Evolutionary conservation across 2,329 filamentous ascomycete genomes (phyloP).

Genomic region (Neonectria neomacrospora): DNA sequence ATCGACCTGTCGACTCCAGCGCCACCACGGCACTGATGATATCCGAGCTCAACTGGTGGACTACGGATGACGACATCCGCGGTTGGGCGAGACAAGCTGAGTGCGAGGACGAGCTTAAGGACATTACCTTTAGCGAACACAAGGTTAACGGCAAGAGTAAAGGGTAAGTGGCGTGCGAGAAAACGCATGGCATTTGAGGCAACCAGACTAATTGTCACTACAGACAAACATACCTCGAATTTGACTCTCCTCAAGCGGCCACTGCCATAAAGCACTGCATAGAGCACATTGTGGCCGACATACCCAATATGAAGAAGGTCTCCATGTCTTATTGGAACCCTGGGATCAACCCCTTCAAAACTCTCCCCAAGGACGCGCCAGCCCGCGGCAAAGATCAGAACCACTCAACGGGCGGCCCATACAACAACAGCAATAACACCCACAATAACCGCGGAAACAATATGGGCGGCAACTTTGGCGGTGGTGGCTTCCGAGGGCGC

Average conservation of each 20-base stretch:
- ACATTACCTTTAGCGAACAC: constrained; percentile 97
- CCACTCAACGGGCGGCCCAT: constrained; percentile 62
- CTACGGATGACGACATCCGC: constrained; percentile 92
- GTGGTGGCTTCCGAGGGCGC: constrained; percentile 60
- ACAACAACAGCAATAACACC: constrained; percentile 57
- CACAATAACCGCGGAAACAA: constrained; percentile 6
- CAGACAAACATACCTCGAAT: constrained; percentile 85
- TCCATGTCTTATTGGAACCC: constrained; percentile 80
- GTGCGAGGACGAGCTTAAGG: constrained; percentile 86
- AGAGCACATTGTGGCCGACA: constrained; percentile 67
- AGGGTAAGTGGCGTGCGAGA: constrained; percentile 69
- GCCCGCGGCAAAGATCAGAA: constrained; percentile 68
- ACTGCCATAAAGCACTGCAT: constrained; percentile 86
- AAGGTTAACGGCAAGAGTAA: constrained; percentile 99
- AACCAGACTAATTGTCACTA: constrained; percentile 25
- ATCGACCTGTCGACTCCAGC: constrained; percentile 67
- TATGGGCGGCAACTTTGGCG: constrained; percentile 51
- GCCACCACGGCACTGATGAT: constrained; percentile 81
- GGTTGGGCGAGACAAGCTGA: constrained; percentile 84
- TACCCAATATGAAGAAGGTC: constrained; percentile 74
- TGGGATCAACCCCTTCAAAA: constrained; percentile 87
- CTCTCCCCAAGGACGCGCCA: constrained; percentile 87
- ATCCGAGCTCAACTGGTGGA: constrained; percentile 96
- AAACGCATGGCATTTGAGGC: not conserved
- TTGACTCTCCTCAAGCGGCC: constrained; percentile 83